Percentiles rank a stretch among this genome's conserved stretches.
Conservation (phyloP, 495 filamentous ascomycete species). For the Viridothelium virens region DNA sequence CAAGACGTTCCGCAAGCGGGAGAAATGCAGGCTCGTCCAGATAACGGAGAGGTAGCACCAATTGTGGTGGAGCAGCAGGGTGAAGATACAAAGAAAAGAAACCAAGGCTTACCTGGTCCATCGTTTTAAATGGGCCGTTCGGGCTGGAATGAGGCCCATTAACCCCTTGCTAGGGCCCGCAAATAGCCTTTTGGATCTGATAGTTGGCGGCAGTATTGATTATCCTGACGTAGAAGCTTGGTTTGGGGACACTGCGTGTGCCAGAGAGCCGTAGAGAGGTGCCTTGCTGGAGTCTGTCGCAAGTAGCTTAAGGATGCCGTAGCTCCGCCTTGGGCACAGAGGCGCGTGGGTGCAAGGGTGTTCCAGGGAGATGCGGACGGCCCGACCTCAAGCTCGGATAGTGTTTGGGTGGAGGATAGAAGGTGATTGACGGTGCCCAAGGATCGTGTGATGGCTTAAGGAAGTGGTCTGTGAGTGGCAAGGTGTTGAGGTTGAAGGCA, state of each 20-base stretch:
- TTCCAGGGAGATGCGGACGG: constrained; percentile 2
- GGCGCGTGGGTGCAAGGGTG: constrained; percentile 7
- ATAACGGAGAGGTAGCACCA: background rate
- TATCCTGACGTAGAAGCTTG: too few species aligned
- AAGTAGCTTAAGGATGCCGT: background rate
- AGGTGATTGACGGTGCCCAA: constrained; percentile 1
- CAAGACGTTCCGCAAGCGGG: background rate
- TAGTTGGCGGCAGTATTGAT: background rate
- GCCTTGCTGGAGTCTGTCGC: background rate
- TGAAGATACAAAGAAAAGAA: background rate
- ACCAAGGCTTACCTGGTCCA: constrained; percentile 10
- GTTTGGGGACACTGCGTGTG: background rate
- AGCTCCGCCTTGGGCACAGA: constrained; percentile 2
- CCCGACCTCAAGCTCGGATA: background rate
- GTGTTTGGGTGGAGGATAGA: background rate
- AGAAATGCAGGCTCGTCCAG: background rate
- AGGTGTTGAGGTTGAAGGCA: background rate
- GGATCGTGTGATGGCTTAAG: background rate
- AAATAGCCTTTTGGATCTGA: background rate
- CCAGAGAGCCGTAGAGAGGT: background rate
- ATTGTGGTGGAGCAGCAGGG: background rate
- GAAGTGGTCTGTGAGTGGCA: constrained; percentile 6
- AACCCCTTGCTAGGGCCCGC: background rate
- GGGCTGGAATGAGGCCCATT: constrained; percentile 2
- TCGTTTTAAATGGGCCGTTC: constrained; percentile 6